These are phyloP conservation scores for Fomitiporia mediterranea DNA, from an alignment of 1,284 basidiomycete genomes.

Conservation along the genomic window DNA sequence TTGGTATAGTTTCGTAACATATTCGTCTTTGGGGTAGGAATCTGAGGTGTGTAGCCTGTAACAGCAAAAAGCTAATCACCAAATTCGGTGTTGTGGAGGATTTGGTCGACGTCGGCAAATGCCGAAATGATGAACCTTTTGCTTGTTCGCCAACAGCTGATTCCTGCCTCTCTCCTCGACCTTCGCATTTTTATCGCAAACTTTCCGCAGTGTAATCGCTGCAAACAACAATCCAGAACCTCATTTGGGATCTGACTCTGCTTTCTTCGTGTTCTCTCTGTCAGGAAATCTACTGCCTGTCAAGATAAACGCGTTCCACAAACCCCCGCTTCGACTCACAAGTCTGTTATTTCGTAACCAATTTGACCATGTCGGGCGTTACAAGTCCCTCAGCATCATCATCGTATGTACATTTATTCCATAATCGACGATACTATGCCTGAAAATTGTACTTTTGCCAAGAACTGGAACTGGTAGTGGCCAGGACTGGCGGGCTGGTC, in stretches of 20 bases:
- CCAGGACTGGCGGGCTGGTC: constrained; percentile 65
- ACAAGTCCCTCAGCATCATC: constrained; percentile 20
- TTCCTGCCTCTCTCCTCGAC: neutral
- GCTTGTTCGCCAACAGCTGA: neutral
- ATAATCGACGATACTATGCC: neutral
- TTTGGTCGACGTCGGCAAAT: neutral
- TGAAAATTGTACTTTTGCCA: neutral
- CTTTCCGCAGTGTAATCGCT: neutral
- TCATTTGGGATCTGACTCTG: neutral
- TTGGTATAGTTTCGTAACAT: too few species aligned
- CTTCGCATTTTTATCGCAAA: neutral
- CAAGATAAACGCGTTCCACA: neutral
- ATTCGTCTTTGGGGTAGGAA: too few species aligned
- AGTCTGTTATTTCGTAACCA: neutral
- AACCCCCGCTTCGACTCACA: neutral
- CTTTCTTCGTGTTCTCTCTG: neutral
- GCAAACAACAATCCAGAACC: neutral
- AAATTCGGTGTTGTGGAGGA: too few species aligned
- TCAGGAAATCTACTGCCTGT: neutral
- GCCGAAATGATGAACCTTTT: neutral
- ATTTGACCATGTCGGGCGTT: constrained; percentile 11
- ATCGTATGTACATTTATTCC: constrained; percentile 7
- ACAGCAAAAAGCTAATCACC: too few species aligned
- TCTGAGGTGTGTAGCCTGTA: too few species aligned
- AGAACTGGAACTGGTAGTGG: constrained; percentile 23